Evolutionary conservation across 257 asterid genomes (phyloP), one percentile per base, ranked within the genome.

Genomic region (Asclepias syriaca): DNA sequence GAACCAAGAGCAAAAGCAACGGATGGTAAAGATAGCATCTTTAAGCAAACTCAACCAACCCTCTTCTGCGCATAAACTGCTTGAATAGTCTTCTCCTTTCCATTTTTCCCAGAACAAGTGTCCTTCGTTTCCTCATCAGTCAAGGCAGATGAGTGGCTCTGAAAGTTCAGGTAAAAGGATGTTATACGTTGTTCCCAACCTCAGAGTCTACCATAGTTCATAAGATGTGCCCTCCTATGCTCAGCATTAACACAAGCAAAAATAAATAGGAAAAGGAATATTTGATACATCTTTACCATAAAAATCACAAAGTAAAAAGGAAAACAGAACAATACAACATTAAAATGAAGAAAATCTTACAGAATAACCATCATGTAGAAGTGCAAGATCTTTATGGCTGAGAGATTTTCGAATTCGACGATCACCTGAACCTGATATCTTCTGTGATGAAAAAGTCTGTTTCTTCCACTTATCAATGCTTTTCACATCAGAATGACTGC

Each of bases 101-200:
- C 90, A 75, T 80, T 74, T 85, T 78, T 85, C 71, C 81, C 81
- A 70, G 74, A 65, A 77, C 66, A 82, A 79, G 82, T 71, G 77
- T 82, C 92, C 81, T 82, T 88, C 64, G 84, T 74, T 54, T 92
- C 96, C 66, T 90, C 98, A 69, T 92, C 96, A 59, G 98, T 87
- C 79, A 87, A 77, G 45, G 84, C 89, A 73, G 94, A 90, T 68
- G 94, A 88, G 55, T 92, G 92, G 71, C 96, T 92, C 98, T 90
- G 84, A 66, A 39, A 83, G 76, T 78, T 40, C 73, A 78, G 50
- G 59, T 43, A 67, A 68, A 75, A 29, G 58, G 55, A 59, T 66
- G 69, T 83, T 69, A 77, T 54, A 67, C 72, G 3, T 57, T 69
- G 40, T 40, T 74, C 70, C 72, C 27, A 54, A 60, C 21, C 69